Evolutionary conservation across 2,329 filamentous ascomycete genomes (phyloP).

Genomic region (Zalaria sp.): DNA sequence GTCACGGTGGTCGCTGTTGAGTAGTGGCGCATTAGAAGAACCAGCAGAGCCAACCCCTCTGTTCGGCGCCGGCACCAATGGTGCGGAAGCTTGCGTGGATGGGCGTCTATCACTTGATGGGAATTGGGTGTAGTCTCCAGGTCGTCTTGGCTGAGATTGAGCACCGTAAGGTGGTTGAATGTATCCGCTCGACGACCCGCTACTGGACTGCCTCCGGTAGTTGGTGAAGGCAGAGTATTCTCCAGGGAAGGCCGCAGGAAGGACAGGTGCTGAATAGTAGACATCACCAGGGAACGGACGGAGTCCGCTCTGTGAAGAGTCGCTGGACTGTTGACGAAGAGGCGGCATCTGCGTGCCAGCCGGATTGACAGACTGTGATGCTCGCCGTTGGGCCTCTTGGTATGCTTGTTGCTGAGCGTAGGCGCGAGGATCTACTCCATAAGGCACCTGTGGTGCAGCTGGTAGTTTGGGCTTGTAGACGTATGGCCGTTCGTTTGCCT

Average conservation of each 20-base stretch:
- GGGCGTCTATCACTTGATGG: background rate
- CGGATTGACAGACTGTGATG: background rate
- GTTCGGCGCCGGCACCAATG: background rate
- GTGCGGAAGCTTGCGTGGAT: background rate
- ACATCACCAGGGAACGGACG: slow-evolving; percentile 20
- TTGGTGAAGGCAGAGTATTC: slow-evolving; percentile 19
- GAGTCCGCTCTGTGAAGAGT: slow-evolving; percentile 9
- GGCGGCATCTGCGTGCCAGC: background rate
- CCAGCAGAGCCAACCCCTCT: background rate
- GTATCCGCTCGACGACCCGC: background rate
- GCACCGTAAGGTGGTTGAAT: background rate
- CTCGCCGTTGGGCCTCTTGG: slow-evolving; percentile 1
- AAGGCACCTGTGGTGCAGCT: slow-evolving; percentile 9
- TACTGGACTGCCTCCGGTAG: slow-evolving; percentile 12
- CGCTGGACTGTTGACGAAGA: slow-evolving; percentile 12
- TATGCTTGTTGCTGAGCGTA: slow-evolving; percentile 3
- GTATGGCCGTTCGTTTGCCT: slow-evolving; percentile 16
- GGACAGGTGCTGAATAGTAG: slow-evolving; percentile 20
- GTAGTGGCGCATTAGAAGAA: background rate
- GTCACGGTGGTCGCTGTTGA: background rate
- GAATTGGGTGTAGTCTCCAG: background rate
- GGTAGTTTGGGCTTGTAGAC: slow-evolving; percentile 23
- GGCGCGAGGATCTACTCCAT: slow-evolving; percentile 15
- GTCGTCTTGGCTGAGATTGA: slow-evolving; percentile 1
- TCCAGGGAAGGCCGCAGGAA: slow-evolving; percentile 21